Base-by-base conservation (phyloP, 2,329 filamentous ascomycete genomes). In the Hypoxylon sp. region DNA sequence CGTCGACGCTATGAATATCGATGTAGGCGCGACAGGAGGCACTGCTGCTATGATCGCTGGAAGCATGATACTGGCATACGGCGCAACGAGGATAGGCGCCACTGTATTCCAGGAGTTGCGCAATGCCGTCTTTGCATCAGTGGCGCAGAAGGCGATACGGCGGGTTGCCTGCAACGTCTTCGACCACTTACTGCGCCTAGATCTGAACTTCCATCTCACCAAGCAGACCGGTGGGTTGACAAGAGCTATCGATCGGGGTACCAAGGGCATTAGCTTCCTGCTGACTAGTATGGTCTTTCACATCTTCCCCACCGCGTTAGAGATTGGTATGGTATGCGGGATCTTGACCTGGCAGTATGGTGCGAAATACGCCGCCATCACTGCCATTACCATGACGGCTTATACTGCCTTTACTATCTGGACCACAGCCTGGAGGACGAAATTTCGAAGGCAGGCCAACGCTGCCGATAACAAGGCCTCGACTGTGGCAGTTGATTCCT, bases 231-330 rank as follows among this genome's bases (percentile, higher is more conserved):
- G 96, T 67, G 96, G 96, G 1, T 80, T 99, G 69, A 98, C 95
- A 1, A 85, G 96, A 70, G 96, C 96, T 22, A 96, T 99, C 67
- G 96, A 99, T 76, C 89, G 96, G 67, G 96, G 96, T 75, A 99
- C 96, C 18, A 99, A 99, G 80, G 96, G 96, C 67, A 99, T 99
- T 77, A 97, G 93, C 83, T 99, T 98, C 78, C 79, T 99, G 70
- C 84, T 99, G 68, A 97, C 93, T 0, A 97, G 94, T 72, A 99
- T 99, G 95, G 93, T 99, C 28, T 98, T 99, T 74, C 96, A 99
- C 77, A 91, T 99, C 61, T 86, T 98, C 14, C 96, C 96, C 0
- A 99, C 95, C 0, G 92, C 93, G 0, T 81, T 99, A 30, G 96
- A 99, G 77, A 99, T 99, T 67, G 89, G 90, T 63, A 90, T 99